A percentile compares a stretch with the other conserved stretches of the same genome.
phyloP scores from a whole-genome alignment of 306 rosid genomes.

The Gillenia trifoliata region DNA sequence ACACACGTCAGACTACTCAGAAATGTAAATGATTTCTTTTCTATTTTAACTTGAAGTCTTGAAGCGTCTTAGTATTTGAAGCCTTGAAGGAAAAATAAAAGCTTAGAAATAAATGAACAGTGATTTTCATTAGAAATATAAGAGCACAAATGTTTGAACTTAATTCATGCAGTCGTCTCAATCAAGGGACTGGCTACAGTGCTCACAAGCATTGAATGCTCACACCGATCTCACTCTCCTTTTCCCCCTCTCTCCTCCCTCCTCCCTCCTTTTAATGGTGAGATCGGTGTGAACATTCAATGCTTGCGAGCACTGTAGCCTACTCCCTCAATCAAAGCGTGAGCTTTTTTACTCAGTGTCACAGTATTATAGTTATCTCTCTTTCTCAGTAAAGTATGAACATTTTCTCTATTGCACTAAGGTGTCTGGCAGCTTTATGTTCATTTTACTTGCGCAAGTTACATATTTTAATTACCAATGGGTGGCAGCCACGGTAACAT shows the following conservation, averaged over 20 bases:
- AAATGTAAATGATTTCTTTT: background rate
- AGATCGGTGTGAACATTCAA: no score
- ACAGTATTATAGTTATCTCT: background rate
- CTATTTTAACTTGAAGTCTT: background rate
- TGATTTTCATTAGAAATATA: background rate
- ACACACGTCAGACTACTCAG: background rate
- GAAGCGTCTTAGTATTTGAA: background rate
- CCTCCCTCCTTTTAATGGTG: no score
- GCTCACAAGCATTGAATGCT: no score
- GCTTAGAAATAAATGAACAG: background rate
- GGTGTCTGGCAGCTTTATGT: background rate
- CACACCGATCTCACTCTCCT: no score
- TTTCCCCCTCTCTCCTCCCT: no score
- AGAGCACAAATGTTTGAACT: background rate
- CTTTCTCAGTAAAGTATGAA: conserved; percentile 5
- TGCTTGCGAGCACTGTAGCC: no score
- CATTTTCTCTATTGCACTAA: conserved; percentile 1
- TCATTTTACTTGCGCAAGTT: background rate
- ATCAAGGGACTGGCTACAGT: no score
- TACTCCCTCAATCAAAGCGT: conserved; percentile 4
- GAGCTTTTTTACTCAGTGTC: background rate
- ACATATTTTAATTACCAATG: background rate
- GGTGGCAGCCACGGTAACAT: background rate
- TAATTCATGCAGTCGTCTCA: background rate
- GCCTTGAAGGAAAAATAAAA: no score